Percentiles rank a stretch among this genome's conserved stretches.
Conservation (phyloP, 768 basidiomycete species). For the Hebeloma cylindrosporum region DNA sequence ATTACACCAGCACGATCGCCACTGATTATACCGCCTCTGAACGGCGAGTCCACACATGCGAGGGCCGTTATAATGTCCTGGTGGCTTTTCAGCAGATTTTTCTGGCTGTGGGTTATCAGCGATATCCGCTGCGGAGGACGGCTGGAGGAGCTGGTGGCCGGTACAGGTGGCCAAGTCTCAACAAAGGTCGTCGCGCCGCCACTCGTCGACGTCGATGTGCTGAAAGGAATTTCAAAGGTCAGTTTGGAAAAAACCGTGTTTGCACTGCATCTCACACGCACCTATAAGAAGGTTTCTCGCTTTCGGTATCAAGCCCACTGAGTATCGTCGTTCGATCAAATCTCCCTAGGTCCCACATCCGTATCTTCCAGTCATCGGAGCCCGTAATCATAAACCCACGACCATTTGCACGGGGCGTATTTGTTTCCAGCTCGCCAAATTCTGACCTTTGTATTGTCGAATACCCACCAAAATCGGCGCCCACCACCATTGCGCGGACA, state of each 20-base stretch:
- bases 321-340: slow-evolving; percentile 75
- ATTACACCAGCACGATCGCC: slow-evolving; percentile 88
- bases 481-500: slow-evolving; percentile 67
- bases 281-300: slow-evolving; percentile 79
- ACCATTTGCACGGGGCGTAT: slow-evolving; percentile 38
- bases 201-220: slow-evolving; percentile 38
- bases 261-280: slow-evolving; percentile 29
- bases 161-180: slow-evolving; percentile 59
- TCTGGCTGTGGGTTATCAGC: slow-evolving; percentile 78
- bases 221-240: slow-evolving; percentile 19
- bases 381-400: slow-evolving; percentile 83
- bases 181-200: slow-evolving; percentile 54
- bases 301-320: slow-evolving; percentile 75
- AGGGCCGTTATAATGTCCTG: slow-evolving; percentile 89
- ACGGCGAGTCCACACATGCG: slow-evolving; percentile 87
- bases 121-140: slow-evolving; percentile 75
- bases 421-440: slow-evolving; percentile 45
- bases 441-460: slow-evolving; percentile 52
- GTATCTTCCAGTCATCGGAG: slow-evolving; percentile 85
- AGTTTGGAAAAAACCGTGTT: not conserved
- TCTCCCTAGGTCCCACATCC: slow-evolving; percentile 83
- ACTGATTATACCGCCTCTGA: slow-evolving; percentile 88
- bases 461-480: slow-evolving; percentile 77
- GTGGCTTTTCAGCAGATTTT: slow-evolving; percentile 82
- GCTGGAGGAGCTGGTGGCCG: slow-evolving; percentile 50